Percentiles rank a stretch among this genome's conserved stretches.
Conservation (phyloP, 2,329 filamentous ascomycete species). For the Fusarium scirpi region DNA sequence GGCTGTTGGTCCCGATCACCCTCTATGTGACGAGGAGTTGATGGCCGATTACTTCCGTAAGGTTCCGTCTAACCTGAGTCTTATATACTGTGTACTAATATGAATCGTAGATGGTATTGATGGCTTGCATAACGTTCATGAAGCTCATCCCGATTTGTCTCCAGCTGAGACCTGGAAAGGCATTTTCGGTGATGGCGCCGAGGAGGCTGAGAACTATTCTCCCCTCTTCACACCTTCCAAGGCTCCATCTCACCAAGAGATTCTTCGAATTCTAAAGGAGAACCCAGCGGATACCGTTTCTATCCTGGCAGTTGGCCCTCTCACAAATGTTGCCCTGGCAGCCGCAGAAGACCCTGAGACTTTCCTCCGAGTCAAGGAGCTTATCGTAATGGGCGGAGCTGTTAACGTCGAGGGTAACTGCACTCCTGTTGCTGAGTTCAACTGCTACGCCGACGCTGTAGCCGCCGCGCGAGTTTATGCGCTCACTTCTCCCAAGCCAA, state of each 20-base stretch:
- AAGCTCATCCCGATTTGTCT: conserved; percentile 78
- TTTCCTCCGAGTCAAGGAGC: conserved; percentile 88
- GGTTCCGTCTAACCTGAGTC: conserved; percentile 48
- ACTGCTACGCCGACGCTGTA: conserved; percentile 88
- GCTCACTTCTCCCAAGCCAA: conserved; percentile 78
- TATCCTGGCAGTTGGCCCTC: conserved; percentile 88
- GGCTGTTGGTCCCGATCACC: conserved; percentile 86
- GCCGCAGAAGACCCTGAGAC: conserved; percentile 89
- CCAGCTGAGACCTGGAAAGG: conserved; percentile 80
- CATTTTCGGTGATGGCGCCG: conserved; percentile 64
- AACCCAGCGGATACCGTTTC: conserved; percentile 87
- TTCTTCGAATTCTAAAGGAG: conserved; percentile 84
- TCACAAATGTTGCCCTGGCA: conserved; percentile 93
- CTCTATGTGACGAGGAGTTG: conserved; percentile 84
- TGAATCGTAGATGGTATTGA: conserved; percentile 74
- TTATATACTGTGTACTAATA: conserved; percentile 16
- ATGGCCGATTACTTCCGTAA: conserved; percentile 89
- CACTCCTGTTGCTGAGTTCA: conserved; percentile 91
- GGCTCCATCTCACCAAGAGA: conserved; percentile 82
- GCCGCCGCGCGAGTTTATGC: conserved; percentile 83
- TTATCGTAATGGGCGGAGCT: conserved; percentile 95
- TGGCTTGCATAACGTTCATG: conserved; percentile 81
- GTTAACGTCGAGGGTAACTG: conserved; percentile 85
- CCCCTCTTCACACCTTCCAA: conserved; percentile 81
- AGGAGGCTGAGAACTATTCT: conserved; percentile 60